Base-by-base conservation (phyloP, 176 grass and related monocot genomes). In the Aegilops umbellulata region DNA sequence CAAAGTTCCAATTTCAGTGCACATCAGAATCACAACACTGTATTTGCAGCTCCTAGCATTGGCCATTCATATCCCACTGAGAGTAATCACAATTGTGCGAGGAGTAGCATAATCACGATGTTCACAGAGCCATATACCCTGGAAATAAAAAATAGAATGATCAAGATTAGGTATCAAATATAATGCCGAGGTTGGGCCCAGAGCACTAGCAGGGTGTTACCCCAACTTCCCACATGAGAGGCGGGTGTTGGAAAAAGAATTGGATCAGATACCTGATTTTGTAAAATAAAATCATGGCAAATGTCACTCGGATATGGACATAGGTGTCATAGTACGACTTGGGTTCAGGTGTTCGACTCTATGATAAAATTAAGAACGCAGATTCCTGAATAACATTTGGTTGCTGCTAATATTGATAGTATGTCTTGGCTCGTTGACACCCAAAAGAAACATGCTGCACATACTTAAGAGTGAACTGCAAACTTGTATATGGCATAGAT, bases 71-170 rank as follows among this genome's bases (percentile, higher is more conserved):
- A 95, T 90, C 36, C 95, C 93, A 83, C 87, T 95, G 57, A 98
- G 89, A 0, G 95, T 98, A 75, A 98, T 89, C 69, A 98, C 93
- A 65, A 98, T 93, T 82, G 88, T 78, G 60, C 95, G 93, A 51
- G 93, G 85, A 69, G 93, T 95, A 55, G 95, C 93, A 15, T 89
- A 79, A 79, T 98, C 93, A 29, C 93, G 91, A 65, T 97, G 92
- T 86, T 97, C 95, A 42, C 95, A 97, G 5, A 97, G 85, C 95
- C 95, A 98, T 92, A 98, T 98, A 73, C 95, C 95, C 95, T 95
- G 83, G 34, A 79, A 51, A 6, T 15, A n/a, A 49, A 71, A 65
- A 60, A 86, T 0, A 82, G 16, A 85, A 65, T 69, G 30, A 1
- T 27, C 27, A 71, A 63, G 6, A 76, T 80, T 31, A 83, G 72